These are phyloP conservation scores for Geotrichum restrictum DNA, from an alignment of 1,139 yeast genomes.

Conservation along the genomic window DNA sequence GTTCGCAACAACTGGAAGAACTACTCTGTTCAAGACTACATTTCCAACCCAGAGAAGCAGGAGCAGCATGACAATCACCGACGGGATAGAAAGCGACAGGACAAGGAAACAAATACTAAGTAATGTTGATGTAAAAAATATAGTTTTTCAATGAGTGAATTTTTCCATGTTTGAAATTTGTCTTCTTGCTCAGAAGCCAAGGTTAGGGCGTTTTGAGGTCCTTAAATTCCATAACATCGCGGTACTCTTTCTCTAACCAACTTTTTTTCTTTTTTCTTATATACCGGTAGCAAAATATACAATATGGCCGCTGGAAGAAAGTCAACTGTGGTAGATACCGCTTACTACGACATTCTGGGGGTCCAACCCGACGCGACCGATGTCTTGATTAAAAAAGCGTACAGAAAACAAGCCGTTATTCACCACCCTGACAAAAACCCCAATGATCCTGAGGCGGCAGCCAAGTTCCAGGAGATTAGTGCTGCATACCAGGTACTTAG, in stretches of 20 bases:
- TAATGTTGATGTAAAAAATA: not conserved
- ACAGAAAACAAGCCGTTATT: slow-evolving; percentile 79
- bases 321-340: slow-evolving; percentile 70
- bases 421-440: slow-evolving; percentile 98
- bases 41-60: slow-evolving; percentile 37
- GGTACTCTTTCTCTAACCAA: no score
- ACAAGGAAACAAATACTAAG: slow-evolving; percentile 7
- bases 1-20: slow-evolving; percentile 46
- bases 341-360: slow-evolving; percentile 77
- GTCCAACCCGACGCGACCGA: slow-evolving; percentile 69
- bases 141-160: no score
- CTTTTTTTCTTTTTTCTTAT: not conserved
- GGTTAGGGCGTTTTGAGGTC: no score
- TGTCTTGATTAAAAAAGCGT: slow-evolving; percentile 85
- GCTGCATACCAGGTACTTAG: slow-evolving; percentile 56
- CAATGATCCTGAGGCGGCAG: slow-evolving; percentile 74
- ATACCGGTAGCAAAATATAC: no score
- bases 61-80: slow-evolving; percentile 21
- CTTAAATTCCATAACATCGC: no score
- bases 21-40: slow-evolving; percentile 43
- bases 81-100: slow-evolving; percentile 15
- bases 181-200: no score
- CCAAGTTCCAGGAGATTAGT: slow-evolving; percentile 49
- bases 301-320: not conserved
- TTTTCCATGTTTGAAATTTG: no score